Percentiles rank a stretch among this genome's conserved stretches.
These are phyloP conservation scores for Citrus reticulata DNA, from an alignment of 345 rosid genomes.

Conservation along the genomic window DNA sequence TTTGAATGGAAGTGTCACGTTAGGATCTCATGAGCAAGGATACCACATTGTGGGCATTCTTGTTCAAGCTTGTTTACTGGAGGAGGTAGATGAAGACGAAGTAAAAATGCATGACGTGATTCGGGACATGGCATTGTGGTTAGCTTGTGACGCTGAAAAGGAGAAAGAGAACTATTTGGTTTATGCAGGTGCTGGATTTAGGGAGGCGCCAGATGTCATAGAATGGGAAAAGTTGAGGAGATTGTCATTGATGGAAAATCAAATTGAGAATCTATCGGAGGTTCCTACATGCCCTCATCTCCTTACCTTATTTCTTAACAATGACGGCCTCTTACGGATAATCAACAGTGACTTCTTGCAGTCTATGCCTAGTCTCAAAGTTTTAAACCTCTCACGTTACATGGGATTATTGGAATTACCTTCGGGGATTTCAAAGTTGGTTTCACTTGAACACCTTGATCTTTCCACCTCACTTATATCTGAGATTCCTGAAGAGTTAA, in stretches of 20 bases:
- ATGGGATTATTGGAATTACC: slow-evolving; percentile 5
- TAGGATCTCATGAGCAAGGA: no score
- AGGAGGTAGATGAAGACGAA: no score
- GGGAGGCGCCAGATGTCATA: not conserved
- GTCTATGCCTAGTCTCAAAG: slow-evolving; percentile 18
- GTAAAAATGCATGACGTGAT: no score
- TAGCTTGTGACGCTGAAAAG: no score
- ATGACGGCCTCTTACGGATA: not conserved
- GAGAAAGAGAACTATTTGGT: no score
- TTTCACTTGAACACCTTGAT: no score
- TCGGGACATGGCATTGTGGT: no score
- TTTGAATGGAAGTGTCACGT: no score
- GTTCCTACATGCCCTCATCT: not conserved
- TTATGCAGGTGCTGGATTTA: not conserved
- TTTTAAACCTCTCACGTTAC: slow-evolving; percentile 27
- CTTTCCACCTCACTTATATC: no score
- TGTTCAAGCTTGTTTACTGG: no score
- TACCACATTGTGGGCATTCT: not conserved
- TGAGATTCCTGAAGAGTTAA: no score
- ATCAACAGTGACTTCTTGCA: slow-evolving; percentile 15
- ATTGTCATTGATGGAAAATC: not conserved
- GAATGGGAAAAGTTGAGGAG: slow-evolving; percentile 1
- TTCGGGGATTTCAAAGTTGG: slow-evolving; percentile 12
- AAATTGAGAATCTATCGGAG: not conserved
- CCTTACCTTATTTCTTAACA: not conserved